Base-by-base conservation (phyloP, 495 filamentous ascomycete genomes). In the Tuber aestivum region DNA sequence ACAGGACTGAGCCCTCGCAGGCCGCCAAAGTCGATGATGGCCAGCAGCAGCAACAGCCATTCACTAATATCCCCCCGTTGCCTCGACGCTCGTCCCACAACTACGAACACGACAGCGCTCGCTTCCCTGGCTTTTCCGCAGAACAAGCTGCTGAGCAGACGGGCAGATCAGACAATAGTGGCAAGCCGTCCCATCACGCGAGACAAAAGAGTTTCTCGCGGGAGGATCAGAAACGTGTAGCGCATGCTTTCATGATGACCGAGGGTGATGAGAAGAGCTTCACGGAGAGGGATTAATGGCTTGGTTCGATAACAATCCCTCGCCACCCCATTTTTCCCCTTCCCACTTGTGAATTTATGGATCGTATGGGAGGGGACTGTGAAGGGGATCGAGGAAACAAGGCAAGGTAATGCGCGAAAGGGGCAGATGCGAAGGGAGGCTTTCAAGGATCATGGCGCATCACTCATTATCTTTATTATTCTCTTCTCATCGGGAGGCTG, bases 61-160 rank as follows among this genome's bases (percentile, higher is more conserved):
- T 74, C 23, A 45, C 70, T 23, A 32, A 73, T 50, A 68, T 42
- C 20, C 71, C 78, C n/a, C 71, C 69, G 74, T 65, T 77, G 61
- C 73, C 69, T n/a, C 79, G 79, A 32, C 79, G 78, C 61, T 81
- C 79, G 38, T 81, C 79, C 27, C 72, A 81, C 75, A 80, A 80
- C 71, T 80, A 80, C 42, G 79, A 42, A 70, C 74, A 77, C 7
- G 79, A 81, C 40, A 79, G 78, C 70, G 78, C 70, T 41, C 70
- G 40, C 5, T 79, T 75, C 73, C 75, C 77, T 56, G 37, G 44
- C 32, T 38, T 73, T 38, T 73, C 76, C 38, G 69, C 41, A 21
- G 72, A 72, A 42, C 70, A 70, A 42, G 50, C 38, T 68, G 72
- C 78, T 73, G 69, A 45, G 23, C 45, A 50, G 41, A 16, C 61